Evolutionary conservation across 1,139 yeast species (phyloP), one percentile per base, ranked within the genome.

Genomic region (Trichomonascaceae sp.): DNA sequence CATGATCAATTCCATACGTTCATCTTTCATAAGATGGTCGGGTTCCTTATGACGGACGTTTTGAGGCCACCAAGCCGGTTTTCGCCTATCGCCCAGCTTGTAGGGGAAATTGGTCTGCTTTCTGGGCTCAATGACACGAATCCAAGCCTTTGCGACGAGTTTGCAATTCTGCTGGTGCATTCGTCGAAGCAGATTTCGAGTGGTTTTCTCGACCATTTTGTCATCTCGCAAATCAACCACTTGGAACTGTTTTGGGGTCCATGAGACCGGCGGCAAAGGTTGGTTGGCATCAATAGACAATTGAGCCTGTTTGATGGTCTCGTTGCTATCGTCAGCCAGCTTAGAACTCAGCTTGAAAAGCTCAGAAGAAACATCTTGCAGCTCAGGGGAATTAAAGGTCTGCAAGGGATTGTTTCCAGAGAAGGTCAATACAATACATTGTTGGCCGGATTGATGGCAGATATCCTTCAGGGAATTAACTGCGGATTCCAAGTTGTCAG

Each of bases 41-140:
- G 93, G 93, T 62, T 86, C 93, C 50, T 75, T 74, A 67, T 86
- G 93, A 44, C 80, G 73, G 0, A 84, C 80, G 17, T 60, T 54
- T 0, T 45, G 45, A 0, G 93, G 93, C 95, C 93, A 86, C 91
- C 93, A 85, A 1, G 64, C 63, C 0, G 93, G 93, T 58, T 74
- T 79, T 9, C 80, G 62, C 0, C 44, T 52, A 13, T 76, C 75
- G 2, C 80, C 82, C 18, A 65, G 62, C 55, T 81, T 84, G 65
- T 86, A 86, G 0, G 93, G 93, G 60, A 68, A 78, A 20, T 71
- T 68, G 1, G 85, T 76, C 67, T 85, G 90, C 61, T 86, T 86
- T 56, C 71, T 74, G 1, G 93, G 93, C 61, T 84, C 89, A 9
- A 84, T 72, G 1, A 73, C 69, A 61, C 77, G 80, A 52, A 86